Base-by-base conservation (phyloP, 2,329 filamentous ascomycete species). In the Aspergillus pseudoterreus region DNA sequence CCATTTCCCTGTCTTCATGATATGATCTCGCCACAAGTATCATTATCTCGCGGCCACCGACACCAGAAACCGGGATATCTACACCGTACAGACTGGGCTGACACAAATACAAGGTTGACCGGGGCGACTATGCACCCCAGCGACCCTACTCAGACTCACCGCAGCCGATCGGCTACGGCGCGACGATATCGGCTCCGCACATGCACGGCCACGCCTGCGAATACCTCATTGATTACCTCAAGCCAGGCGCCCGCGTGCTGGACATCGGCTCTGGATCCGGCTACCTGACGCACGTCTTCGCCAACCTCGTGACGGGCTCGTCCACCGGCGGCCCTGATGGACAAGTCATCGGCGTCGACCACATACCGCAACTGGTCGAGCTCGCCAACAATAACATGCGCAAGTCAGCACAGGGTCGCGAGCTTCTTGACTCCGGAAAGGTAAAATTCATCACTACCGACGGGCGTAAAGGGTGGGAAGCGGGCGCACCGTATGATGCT, bases 281-380 rank as follows among this genome's bases (percentile, higher is more conserved):
- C 0, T 97, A 96, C 66, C 76, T 99, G 11, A 96, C 91, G 4
- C 90, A 95, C 62, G 84, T 96, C 0, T 72, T 97, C 6, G 92
- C 91, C 0, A 88, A 92, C 66, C 78, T 96, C 0, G 85, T 87
- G 1, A 65, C 63, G 53, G 56, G 63, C 3, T 59, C 63, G 6
- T 57, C 61, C 6, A 45, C 50, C 6, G 59, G 57, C 4, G 67
- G 45, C 21, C 17, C 76, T 0, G 64, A 68, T 6, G 78, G 78
- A 11, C 70, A 70, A 39, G 84, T 92, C 0, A 79, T 92, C 11
- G 88, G 88, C 0, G 72, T 92, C 17, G 88, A 92, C 65, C 88
- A 92, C 67, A 89, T 92, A 52, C 63, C 69, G 10, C 79, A 78
- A 52, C 75, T 92, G 48, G 75, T 80, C 39, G 81, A 85, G 19